Conservation (phyloP, 495 filamentous ascomycete genomes). For the Lophium mytilinum region DNA sequence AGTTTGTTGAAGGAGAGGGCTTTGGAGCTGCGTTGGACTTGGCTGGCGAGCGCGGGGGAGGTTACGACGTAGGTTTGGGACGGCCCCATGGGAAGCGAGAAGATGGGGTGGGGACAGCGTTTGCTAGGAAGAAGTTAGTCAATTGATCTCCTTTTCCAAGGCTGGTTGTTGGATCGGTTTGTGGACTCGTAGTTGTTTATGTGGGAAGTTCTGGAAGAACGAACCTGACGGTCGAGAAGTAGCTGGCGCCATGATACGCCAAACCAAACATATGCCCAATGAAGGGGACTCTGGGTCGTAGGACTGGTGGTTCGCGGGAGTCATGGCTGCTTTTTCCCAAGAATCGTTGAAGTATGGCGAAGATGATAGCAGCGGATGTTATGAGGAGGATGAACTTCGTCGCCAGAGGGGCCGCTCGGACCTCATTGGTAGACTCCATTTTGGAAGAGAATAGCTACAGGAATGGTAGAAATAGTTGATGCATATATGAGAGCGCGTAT, state of each 20-base stretch:
- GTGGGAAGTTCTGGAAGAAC: too few species aligned
- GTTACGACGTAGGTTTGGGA: slow-evolving; percentile 40
- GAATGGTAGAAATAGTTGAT: too few species aligned
- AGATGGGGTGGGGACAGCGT: slow-evolving; percentile 29
- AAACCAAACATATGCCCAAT: slow-evolving; percentile 42
- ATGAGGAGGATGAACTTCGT: not conserved
- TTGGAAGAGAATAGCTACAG: too few species aligned
- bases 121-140: not conserved
- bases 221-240: slow-evolving; percentile 26
- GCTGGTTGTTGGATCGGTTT: not conserved
- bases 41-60: slow-evolving; percentile 35
- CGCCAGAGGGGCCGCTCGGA: too few species aligned
- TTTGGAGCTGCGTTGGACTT: slow-evolving; percentile 38
- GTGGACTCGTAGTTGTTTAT: not conserved
- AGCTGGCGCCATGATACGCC: slow-evolving; percentile 33
- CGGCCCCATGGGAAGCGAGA: slow-evolving; percentile 38
- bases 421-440: too few species aligned
- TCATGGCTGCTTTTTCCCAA: slow-evolving; percentile 19
- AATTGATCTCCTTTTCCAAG: not conserved
- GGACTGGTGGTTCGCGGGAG: slow-evolving; percentile 39
- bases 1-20: slow-evolving; percentile 37
- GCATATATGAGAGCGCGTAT: too few species aligned
- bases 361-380: not conserved
- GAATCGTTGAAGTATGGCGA: not conserved
- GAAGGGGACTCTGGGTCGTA: slow-evolving; percentile 35